Evolutionary conservation across 2,329 filamentous ascomycete genomes (phyloP), one percentile per base, ranked within the genome.

Genomic region (Fusarium sp.): DNA sequence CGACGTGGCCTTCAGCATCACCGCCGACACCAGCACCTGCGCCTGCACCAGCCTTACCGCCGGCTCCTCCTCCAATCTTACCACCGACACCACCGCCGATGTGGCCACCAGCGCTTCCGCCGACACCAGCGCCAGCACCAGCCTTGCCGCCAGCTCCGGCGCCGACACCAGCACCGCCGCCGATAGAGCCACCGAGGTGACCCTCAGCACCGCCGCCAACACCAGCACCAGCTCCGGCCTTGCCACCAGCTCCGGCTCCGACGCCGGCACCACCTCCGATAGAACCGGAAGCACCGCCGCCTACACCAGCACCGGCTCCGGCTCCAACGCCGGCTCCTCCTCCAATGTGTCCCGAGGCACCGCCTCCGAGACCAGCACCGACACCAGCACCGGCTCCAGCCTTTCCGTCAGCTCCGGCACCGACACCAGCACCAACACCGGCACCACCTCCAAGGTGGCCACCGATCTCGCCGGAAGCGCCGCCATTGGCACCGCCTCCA

Each of bases 371-470:
- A 9, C 51, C 55, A n/a, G 53, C 41, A 23, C 53, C 51, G 18
- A 37, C 41, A n/a, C 34, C 34, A 37, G 34, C 34, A n/a, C 34
- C 34, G 34, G 28, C 28, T 30, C 28, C 28, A 14, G 28, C 28
- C 28, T 30, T 30, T 30, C 30, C 30, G 30, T 14, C 28, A 30
- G 28, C 28, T 30, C 28, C 28, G 28, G 28, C 28, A 14, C 28
- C 28, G 28, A 30, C 28, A 14, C 28, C 34, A 3, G 53, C 57
- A 23, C 59, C 57, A 4, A 25, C 27, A 7, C 47, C 59, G 5
- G 61, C 62, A 27, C 62, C 54, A 18, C 8, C 61, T 50, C 62
- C 62, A 21, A 64, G 62, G 14, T 50, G 45, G 13, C 10, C 61
- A 2, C 55, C 62, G 21, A 37, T 47, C n/a, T n/a, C 40, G 11